Conservation (phyloP, 805 yeast genomes). For the Metschnikowia colocasiae region DNA sequence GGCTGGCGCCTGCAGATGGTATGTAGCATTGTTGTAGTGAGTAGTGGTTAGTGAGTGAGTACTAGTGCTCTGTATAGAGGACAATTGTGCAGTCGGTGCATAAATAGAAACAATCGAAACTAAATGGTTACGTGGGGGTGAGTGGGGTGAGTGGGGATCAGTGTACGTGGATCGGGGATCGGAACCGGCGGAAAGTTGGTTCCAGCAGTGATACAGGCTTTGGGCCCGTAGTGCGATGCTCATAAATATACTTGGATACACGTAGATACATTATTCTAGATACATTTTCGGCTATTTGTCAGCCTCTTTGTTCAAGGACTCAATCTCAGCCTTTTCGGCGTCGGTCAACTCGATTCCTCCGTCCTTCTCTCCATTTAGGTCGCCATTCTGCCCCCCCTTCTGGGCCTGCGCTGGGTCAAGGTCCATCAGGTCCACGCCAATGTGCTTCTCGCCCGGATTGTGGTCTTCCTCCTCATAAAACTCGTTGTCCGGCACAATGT, state of each 20-base stretch:
- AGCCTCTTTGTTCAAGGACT: slow-evolving; percentile 27
- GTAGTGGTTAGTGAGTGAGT: background rate
- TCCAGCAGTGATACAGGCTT: too few relatives aligned
- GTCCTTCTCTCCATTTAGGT: background rate
- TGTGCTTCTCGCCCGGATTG: slow-evolving; percentile 35
- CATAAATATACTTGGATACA: too few relatives aligned
- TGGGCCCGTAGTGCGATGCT: too few relatives aligned
- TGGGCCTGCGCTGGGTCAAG: slow-evolving; percentile 3
- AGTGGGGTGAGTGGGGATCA: too few relatives aligned
- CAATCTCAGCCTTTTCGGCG: slow-evolving; percentile 37
- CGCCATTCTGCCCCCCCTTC: background rate
- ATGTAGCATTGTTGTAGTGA: background rate
- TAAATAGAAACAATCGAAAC: too few relatives aligned
- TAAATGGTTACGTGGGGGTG: too few relatives aligned
- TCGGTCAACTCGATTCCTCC: slow-evolving; percentile 26
- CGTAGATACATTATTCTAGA: background rate
- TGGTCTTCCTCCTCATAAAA: slow-evolving; percentile 65
- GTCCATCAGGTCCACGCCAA: slow-evolving; percentile 14
- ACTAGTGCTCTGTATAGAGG: background rate
- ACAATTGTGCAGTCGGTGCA: too few relatives aligned
- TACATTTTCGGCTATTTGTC: background rate
- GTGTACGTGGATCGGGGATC: too few relatives aligned
- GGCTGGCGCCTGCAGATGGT: background rate
- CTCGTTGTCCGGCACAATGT: slow-evolving; percentile 69
- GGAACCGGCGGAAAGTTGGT: too few relatives aligned